A percentile compares a stretch with the other conserved stretches of the same genome.
phyloP scores from a whole-genome alignment of 352 stramenopile species.

The Globisporangium barbulae region DNA sequence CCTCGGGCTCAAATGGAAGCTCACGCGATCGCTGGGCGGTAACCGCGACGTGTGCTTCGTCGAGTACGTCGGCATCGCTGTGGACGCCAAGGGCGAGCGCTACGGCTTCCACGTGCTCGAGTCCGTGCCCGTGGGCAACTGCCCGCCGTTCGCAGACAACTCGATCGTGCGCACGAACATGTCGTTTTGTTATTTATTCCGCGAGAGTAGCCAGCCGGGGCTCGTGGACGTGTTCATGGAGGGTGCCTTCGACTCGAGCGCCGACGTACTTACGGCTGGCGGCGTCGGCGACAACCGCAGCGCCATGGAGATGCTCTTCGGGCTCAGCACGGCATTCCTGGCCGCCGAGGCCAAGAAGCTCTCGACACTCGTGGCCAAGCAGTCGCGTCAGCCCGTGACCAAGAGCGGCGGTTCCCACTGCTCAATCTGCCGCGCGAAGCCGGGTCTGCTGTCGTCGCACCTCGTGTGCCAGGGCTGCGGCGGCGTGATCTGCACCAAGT shows the following conservation, averaged over 20 bases:
- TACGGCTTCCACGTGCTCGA: conserved; percentile 70
- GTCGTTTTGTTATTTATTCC: conserved; percentile 74
- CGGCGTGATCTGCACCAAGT: conserved; percentile 74
- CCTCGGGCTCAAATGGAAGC: conserved; percentile 72
- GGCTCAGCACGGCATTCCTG: conserved; percentile 36
- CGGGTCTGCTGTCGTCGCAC: conserved; percentile 49
- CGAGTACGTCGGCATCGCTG: conserved; percentile 59
- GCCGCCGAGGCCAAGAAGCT: conserved; percentile 71
- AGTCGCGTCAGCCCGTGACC: conserved; percentile 28
- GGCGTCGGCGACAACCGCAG: conserved; percentile 65
- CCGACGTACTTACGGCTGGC: conserved; percentile 53
- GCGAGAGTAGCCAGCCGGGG: conserved; percentile 40
- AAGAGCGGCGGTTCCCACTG: conserved; percentile 43
- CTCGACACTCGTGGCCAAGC: conserved; percentile 47
- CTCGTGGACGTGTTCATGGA: conserved; percentile 72
- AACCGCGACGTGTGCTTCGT: conserved; percentile 73
- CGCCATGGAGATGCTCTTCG: conserved; percentile 68
- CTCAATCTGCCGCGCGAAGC: conserved; percentile 62
- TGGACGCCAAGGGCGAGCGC: conserved; percentile 46
- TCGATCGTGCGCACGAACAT: conserved; percentile 68
- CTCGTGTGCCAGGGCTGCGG: conserved; percentile 60
- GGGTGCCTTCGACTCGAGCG: conserved; percentile 63
- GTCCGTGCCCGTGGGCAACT: conserved; percentile 55
- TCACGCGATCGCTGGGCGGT: conserved; percentile 60
- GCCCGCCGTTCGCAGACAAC: conserved; percentile 67